A percentile compares a stretch with the other conserved stretches of the same genome.
These are phyloP conservation scores for Paraleonurus japonicus DNA, from an alignment of 257 asterid genomes.

Conservation along the genomic window DNA sequence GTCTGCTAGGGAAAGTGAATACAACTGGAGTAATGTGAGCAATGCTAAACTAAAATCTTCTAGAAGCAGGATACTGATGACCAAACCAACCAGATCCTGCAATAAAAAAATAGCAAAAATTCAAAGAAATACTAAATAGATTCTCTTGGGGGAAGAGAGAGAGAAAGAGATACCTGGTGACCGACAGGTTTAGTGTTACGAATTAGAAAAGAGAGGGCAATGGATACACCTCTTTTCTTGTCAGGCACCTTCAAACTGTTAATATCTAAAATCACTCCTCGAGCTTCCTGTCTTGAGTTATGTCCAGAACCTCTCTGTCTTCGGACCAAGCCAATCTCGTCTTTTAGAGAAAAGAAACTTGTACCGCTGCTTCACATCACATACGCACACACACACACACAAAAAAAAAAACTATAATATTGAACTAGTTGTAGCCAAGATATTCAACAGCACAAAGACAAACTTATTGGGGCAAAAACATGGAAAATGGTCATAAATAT, in stretches of 20 bases:
- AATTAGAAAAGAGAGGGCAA: conserved; percentile 65
- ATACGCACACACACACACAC: neutral
- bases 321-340: conserved; percentile 39
- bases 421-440: neutral
- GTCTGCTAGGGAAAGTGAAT: conserved; percentile 78
- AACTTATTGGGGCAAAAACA: neutral
- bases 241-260: conserved; percentile 66
- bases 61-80: conserved; percentile 83
- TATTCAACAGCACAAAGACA: neutral
- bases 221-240: conserved; percentile 71
- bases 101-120: conserved; percentile 15
- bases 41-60: conserved; percentile 96
- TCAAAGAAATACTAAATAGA: conserved; percentile 2
- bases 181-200: conserved; percentile 91
- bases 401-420: neutral
- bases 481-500: neutral
- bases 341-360: conserved; percentile 33
- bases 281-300: conserved; percentile 41
- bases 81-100: conserved; percentile 99
- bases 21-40: conserved; percentile 94
- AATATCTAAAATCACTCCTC: conserved; percentile 64
- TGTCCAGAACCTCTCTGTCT: conserved; percentile 41
- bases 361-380: conserved; percentile 34
- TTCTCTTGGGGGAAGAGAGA: neutral
- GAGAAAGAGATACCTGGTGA: conserved; percentile 64